Evolutionary conservation across 2,329 filamentous ascomycete species (phyloP), one percentile per base, ranked within the genome.

Genomic region (Cordyceps fumosorosea): DNA sequence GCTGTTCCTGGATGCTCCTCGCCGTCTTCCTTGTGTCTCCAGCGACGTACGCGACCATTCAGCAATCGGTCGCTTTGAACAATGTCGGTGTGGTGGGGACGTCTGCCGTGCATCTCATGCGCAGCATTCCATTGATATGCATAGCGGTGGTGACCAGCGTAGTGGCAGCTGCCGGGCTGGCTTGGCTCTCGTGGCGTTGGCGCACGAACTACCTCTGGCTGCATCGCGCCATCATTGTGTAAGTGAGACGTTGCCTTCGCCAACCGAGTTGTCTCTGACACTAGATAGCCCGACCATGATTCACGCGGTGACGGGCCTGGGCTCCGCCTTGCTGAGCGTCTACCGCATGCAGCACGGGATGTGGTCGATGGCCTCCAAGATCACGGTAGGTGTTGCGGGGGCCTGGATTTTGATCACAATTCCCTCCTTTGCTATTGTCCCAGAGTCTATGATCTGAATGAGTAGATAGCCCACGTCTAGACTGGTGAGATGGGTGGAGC

Each of bases 161-260:
- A 29, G 26, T 51, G 26, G 48, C 48, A 26, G 48, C 48, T n/a
- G 48, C 48, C 18, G 48, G 48, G 5, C 10, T 51, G 24, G 22
- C 48, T 32, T 51, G 48, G 48, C 48, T 51, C 10, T 51, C 48
- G 3, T 51, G 48, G 48, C 48, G 48, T 20, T 51, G 48, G 48
- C 85, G 75, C 26, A 29, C 26, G 26, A 29, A 29, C 26, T 29
- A 29, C 26, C 26, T 29, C 3, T 29, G 26, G 26, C 26, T 29
- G 26, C 26, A 29, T 29, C 26, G 26, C 6, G 26, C 26, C 26
- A 29, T 29, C 26, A 29, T 29, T 29, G 26, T 6, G 26, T 29
- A 29, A 29, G 26, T 29, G 26, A 29, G 26, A 6, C 26, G 26
- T 29, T 29, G 26, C 26, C 26, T 29, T 29, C 26, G 26, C 26